Evolutionary conservation across 176 grass and related monocot genomes (phyloP).

Genomic region (Aegilops speltoides): DNA sequence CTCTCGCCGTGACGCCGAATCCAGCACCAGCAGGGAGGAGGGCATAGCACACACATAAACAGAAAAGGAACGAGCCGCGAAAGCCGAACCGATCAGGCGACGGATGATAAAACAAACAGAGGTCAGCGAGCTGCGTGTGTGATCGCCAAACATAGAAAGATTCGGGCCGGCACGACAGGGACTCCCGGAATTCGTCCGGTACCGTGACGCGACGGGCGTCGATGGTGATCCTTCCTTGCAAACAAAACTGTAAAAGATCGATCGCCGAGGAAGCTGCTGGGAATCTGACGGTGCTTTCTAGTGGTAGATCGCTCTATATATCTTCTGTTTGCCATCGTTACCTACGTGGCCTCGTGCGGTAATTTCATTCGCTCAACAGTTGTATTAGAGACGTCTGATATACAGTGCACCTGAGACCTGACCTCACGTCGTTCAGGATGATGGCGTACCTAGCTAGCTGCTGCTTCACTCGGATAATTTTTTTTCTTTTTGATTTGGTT

Average conservation of each 20-base stretch:
- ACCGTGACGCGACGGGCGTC: background rate
- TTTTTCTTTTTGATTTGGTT: background rate
- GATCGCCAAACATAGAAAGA: background rate
- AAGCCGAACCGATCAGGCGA: background rate
- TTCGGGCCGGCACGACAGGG: background rate
- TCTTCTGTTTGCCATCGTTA: background rate
- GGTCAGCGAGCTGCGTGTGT: background rate
- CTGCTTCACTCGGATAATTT: background rate
- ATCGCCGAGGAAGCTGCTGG: constrained; percentile 3
- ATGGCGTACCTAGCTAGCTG: no score
- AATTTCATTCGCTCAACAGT: background rate
- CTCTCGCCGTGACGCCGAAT: background rate
- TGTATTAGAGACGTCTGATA: background rate
- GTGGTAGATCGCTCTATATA: background rate
- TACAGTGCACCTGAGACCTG: background rate
- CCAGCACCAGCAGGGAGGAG: background rate
- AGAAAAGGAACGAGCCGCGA: background rate
- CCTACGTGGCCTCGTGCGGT: background rate
- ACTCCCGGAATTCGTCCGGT: background rate
- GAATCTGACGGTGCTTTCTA: constrained; percentile 9
- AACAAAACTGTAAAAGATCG: background rate
- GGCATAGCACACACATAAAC: no score
- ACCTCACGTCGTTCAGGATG: background rate
- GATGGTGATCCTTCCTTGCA: background rate
- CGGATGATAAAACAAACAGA: background rate